Conservation (phyloP, 805 yeast species). For the Sungouiozyma ichnusensis region DNA sequence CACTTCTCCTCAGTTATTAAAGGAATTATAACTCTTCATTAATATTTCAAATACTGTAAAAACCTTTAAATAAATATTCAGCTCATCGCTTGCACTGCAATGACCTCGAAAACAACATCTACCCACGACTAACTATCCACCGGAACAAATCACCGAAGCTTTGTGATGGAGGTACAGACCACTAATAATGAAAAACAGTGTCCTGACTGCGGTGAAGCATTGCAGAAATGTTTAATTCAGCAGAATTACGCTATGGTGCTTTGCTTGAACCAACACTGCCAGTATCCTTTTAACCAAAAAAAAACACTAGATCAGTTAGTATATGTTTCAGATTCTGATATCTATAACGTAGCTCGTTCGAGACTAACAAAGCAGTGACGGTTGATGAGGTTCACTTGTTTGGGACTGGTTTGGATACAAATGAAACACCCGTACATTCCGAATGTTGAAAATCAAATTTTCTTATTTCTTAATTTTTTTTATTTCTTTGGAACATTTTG, state of each 20-base stretch:
- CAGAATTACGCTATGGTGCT: conserved; percentile 26
- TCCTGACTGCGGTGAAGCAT: conserved; percentile 18
- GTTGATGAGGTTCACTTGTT: background rate
- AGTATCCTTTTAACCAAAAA: conserved; percentile 23
- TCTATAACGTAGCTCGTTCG: conserved; percentile 19
- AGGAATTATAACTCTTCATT: too few species aligned
- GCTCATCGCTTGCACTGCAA: background rate
- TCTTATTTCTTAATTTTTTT: background rate
- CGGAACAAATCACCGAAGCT: too few species aligned
- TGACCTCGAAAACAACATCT: too few species aligned
- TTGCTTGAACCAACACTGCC: conserved; percentile 21
- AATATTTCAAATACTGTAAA: background rate
- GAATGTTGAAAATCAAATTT: background rate
- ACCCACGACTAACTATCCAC: too few species aligned
- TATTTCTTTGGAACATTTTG: background rate
- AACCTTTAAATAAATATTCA: background rate
- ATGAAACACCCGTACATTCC: background rate
- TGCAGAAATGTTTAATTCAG: conserved; percentile 25
- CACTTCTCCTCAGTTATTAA: too few species aligned
- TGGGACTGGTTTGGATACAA: too few species aligned
- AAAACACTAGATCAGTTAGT: conserved; percentile 14
- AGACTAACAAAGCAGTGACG: conserved; percentile 8
- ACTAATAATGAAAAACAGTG: too few species aligned
- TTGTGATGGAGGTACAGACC: too few species aligned
- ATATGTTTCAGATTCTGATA: conserved; percentile 22